Base-by-base conservation (phyloP, 2,329 filamentous ascomycete species). In the Aureobasidium mangrovei region DNA sequence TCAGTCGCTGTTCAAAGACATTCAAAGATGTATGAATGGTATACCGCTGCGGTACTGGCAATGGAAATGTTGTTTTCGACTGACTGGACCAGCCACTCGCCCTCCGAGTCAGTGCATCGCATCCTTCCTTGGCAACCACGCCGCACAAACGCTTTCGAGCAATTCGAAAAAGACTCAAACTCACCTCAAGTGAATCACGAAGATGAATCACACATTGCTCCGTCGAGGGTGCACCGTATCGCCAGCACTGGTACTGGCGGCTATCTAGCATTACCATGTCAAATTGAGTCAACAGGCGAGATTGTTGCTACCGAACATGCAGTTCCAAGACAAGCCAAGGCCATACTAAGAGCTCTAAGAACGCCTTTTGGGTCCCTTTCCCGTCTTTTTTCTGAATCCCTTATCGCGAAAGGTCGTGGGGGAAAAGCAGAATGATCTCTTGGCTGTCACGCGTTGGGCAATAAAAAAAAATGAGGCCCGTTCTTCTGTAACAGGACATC, bases 211-310 rank as follows among this genome's bases (percentile, higher is more conserved):
- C 36, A 33, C n/a, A 2, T 12, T 28, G 38, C 38, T 31, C 24
- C 12, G 12, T 51, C 47, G n/a, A 42, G 29, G 36, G 31, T 35
- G 36, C 9, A 49, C 7, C 36, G 46, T 40, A 12, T 24, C 12
- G 27, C 35, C 31, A 28, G 35, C 35, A 40, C 10, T 32, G 27
- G 26, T 40, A 36, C 24, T 28, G 46, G 28, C 35, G 35, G 36
- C 47, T 51, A 51, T 51, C 47, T 51, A 7, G 24, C 29, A 51
- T 51, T 36, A 51, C 47, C 47, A 51, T n/a, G n/a, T 33, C 39
- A 2, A 12, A 27, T 41, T 42, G 38, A 51, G 36, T 51, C 47
- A 51, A 42, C 35, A 51, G 47, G 47, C 47, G 47, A 51, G 29
- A n/a, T 10, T 10, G 10, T 9, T 40, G 28, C 47, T 42, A 38